Evolutionary conservation across 2,329 filamentous ascomycete genomes (phyloP).

Genomic region (Cercospora sp.): DNA sequence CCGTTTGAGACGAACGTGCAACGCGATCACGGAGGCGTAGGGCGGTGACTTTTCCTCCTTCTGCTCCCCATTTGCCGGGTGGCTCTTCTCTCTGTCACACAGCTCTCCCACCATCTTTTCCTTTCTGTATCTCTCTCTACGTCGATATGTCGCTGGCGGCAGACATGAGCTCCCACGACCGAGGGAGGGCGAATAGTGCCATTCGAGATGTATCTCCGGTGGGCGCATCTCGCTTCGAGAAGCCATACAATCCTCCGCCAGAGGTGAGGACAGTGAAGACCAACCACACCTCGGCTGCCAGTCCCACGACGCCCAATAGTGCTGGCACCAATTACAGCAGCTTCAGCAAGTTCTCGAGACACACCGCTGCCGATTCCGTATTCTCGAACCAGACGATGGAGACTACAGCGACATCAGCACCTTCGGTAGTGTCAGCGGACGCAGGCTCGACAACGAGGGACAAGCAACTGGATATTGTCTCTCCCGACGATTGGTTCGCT

Average conservation of each 20-base stretch:
- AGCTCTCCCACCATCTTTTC: background rate
- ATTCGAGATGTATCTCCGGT: slow-evolving; percentile 32
- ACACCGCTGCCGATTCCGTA: slow-evolving; percentile 18
- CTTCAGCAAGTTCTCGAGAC: slow-evolving; percentile 18
- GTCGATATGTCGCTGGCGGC: background rate
- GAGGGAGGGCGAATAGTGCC: background rate
- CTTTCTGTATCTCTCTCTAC: background rate
- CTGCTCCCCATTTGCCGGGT: background rate
- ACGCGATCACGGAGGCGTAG: background rate
- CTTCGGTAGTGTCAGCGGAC: slow-evolving; percentile 12
- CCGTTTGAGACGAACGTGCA: background rate
- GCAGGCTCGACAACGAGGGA: background rate
- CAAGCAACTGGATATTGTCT: slow-evolving; percentile 2
- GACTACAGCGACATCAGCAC: slow-evolving; percentile 21
- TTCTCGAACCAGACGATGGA: slow-evolving; percentile 24
- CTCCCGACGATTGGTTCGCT: slow-evolving; percentile 39
- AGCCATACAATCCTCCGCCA: slow-evolving; percentile 27
- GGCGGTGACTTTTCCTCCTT: background rate
- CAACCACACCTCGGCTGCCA: slow-evolving; percentile 19
- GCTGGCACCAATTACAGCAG: slow-evolving; percentile 20
- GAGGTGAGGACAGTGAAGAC: slow-evolving; percentile 8
- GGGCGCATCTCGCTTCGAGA: slow-evolving; percentile 36
- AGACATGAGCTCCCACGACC: background rate
- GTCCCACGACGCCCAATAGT: slow-evolving; percentile 23
- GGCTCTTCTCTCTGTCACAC: background rate